Conservation (phyloP, 2,329 filamentous ascomycete species). For the Cercospora zeae-maydis region DNA sequence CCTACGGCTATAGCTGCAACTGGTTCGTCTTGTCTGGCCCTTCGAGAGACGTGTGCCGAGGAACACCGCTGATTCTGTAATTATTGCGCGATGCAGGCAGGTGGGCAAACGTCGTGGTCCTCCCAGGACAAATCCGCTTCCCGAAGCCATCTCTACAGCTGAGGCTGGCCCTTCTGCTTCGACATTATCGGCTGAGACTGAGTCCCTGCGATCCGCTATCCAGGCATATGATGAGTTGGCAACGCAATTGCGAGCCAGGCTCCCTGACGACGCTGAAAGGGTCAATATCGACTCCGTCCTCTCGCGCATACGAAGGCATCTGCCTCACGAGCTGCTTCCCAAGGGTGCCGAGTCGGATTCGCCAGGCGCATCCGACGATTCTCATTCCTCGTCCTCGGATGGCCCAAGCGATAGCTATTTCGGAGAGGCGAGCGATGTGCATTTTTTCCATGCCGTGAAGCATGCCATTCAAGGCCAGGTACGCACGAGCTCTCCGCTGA, state of each 20-base stretch:
- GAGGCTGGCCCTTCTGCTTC: not conserved
- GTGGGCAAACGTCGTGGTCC: constrained; percentile 12
- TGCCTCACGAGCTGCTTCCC: constrained; percentile 7
- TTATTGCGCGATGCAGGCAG: not conserved
- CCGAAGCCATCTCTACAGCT: not conserved
- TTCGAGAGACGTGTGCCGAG: not conserved
- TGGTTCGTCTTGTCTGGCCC: not conserved
- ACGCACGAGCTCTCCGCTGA: not conserved
- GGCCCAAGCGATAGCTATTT: constrained; percentile 7
- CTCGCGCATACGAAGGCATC: constrained; percentile 7
- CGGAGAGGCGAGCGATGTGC: constrained; percentile 12
- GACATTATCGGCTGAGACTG: not conserved
- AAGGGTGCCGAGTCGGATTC: not conserved
- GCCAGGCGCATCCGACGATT: not conserved
- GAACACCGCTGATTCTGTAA: not conserved
- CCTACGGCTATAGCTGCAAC: constrained; percentile 17
- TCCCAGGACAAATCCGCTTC: constrained; percentile 7
- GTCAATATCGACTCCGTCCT: constrained; percentile 2
- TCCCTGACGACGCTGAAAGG: not conserved
- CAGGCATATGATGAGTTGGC: constrained; percentile 15
- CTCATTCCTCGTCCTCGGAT: not conserved
- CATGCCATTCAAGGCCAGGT: not conserved
- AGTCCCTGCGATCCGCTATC: constrained; percentile 7
- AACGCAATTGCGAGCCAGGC: not conserved
- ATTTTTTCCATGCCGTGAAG: constrained; percentile 8